phyloP scores from a whole-genome alignment of 768 basidiomycete genomes.

The Rhizopogon roseolus region DNA sequence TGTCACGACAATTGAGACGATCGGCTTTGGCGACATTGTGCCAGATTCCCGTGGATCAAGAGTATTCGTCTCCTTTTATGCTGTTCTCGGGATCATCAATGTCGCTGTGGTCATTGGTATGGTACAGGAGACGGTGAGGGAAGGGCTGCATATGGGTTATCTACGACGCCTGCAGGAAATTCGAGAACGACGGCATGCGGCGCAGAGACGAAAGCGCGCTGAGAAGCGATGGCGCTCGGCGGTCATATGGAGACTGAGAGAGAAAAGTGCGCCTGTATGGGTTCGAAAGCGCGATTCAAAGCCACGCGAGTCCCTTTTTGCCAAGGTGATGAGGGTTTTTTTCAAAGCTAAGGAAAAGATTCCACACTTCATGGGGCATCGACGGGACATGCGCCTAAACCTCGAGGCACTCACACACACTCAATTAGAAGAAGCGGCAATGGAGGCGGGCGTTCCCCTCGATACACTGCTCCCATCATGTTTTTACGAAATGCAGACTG shows the following conservation, averaged over 20 bases:
- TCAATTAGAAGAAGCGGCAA: constrained; percentile 57
- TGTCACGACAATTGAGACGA: constrained; percentile 67
- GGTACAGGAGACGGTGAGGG: constrained; percentile 67
- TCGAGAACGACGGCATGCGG: constrained; percentile 40
- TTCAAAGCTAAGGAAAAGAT: constrained; percentile 9
- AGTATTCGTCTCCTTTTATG: constrained; percentile 56
- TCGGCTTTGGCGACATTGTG: constrained; percentile 73
- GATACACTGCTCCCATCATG: constrained; percentile 42
- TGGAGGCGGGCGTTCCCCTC: constrained; percentile 64
- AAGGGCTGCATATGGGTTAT: constrained; percentile 65
- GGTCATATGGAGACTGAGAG: constrained; percentile 58
- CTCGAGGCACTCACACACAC: constrained; percentile 49
- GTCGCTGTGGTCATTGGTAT: constrained; percentile 60
- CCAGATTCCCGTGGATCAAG: constrained; percentile 48
- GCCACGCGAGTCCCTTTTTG: constrained; percentile 4
- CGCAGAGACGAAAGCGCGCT: constrained; percentile 38
- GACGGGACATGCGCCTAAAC: constrained; percentile 56
- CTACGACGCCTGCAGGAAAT: constrained; percentile 46
- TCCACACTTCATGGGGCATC: constrained; percentile 2
- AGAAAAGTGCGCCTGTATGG: constrained; percentile 47
- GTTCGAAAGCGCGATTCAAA: constrained; percentile 20
- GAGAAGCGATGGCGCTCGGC: constrained; percentile 55
- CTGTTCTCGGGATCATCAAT: constrained; percentile 57
- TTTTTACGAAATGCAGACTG: constrained; percentile 20
- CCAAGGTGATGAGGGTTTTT: constrained; percentile 5